Conservation (phyloP, 305 asterid genomes). For the Ruellia speciosa region DNA sequence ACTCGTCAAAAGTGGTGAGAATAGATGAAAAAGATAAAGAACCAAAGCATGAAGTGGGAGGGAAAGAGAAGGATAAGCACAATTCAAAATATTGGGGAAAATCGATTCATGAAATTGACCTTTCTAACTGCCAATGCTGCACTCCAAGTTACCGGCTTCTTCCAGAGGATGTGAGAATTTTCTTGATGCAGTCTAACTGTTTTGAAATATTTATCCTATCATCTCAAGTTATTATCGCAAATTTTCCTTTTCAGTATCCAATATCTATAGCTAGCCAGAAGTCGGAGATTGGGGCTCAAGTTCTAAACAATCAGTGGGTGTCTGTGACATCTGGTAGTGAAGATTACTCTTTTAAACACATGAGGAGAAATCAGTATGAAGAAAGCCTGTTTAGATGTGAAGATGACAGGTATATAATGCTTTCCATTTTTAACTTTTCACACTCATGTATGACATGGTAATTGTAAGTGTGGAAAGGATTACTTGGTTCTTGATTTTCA, state of each 20-base stretch:
- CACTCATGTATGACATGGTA: not conserved
- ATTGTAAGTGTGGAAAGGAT: not conserved
- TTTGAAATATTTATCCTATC: slow-evolving; percentile 5
- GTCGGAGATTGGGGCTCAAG: slow-evolving; percentile 84
- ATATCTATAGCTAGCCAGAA: slow-evolving; percentile 80
- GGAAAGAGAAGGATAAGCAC: slow-evolving; percentile 72
- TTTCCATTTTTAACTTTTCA: slow-evolving; percentile 12
- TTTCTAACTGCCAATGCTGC: slow-evolving; percentile 76
- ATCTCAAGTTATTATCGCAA: slow-evolving; percentile 11
- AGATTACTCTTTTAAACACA: slow-evolving; percentile 96
- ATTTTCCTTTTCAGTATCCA: slow-evolving; percentile 63
- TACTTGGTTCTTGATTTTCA: not conserved
- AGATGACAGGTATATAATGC: slow-evolving; percentile 70
- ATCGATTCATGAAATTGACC: slow-evolving; percentile 98
- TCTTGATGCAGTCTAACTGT: slow-evolving; percentile 8
- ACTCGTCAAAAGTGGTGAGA: slow-evolving; percentile 55
- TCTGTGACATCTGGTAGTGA: slow-evolving; percentile 99
- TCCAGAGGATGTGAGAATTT: slow-evolving; percentile 76
- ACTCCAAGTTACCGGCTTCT: slow-evolving; percentile 97
- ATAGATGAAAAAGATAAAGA: slow-evolving; percentile 79
- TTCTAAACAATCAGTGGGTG: slow-evolving; percentile 90
- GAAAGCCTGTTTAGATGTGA: slow-evolving; percentile 98
- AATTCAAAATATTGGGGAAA: slow-evolving; percentile 84
- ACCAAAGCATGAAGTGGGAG: slow-evolving; percentile 65
- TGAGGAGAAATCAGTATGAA: slow-evolving; percentile 96